Conservation (phyloP, 2,329 filamentous ascomycete genomes). For the Dryadomyces quercivorus region DNA sequence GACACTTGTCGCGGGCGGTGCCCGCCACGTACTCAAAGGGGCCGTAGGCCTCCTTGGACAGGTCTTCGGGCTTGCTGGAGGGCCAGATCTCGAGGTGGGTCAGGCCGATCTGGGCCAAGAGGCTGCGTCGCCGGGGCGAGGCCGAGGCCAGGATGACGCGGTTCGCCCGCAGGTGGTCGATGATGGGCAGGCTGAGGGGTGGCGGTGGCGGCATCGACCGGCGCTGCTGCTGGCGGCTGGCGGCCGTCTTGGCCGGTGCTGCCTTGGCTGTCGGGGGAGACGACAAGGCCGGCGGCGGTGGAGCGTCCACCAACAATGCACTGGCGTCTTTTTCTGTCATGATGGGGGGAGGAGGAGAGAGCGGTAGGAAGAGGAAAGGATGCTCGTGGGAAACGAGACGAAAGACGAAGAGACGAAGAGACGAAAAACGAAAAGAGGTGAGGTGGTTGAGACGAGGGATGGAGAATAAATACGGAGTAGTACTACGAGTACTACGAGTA, state of each 20-base stretch:
- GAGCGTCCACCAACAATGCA: not conserved
- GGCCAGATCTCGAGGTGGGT: constrained; percentile 73
- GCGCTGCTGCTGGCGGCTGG: not conserved
- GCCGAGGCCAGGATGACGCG: constrained; percentile 83
- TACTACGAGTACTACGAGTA: not conserved
- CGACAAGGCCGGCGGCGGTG: constrained; percentile 9
- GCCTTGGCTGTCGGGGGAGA: constrained; percentile 7
- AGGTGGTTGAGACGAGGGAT: not conserved
- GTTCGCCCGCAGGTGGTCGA: constrained; percentile 63
- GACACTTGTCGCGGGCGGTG: constrained; percentile 74
- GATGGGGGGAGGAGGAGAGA: not conserved
- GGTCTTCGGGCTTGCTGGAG: constrained; percentile 72
- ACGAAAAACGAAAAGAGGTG: not conserved
- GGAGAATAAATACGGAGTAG: not conserved
- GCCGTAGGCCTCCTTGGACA: constrained; percentile 60
- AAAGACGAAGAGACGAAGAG: not conserved
- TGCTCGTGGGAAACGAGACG: not conserved
- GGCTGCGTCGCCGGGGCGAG: constrained; percentile 71
- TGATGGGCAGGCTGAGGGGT: constrained; percentile 62
- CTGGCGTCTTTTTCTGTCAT: constrained; percentile 8
- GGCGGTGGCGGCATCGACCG: constrained; percentile 35
- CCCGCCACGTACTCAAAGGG: constrained; percentile 86
- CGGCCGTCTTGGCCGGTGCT: not conserved
- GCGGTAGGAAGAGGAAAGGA: too few relatives aligned
- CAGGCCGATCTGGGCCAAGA: constrained; percentile 70